phyloP scores from a whole-genome alignment of 306 rosid genomes.

The Vigna trinervia region DNA sequence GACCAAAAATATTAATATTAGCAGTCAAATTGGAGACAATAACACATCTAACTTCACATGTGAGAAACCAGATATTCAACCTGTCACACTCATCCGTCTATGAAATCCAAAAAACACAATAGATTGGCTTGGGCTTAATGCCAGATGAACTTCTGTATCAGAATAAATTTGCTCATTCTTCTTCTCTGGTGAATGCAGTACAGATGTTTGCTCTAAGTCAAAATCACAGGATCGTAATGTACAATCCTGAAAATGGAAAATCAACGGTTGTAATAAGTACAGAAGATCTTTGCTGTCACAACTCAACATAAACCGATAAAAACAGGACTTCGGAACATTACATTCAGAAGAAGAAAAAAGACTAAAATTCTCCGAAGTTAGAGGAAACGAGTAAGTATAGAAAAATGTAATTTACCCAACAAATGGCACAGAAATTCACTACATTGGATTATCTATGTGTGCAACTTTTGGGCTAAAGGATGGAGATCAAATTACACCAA shows the following conservation, averaged over 20 bases:
- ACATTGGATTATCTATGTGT: neutral
- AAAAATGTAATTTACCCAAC: conserved; percentile 18
- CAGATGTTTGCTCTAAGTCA: conserved; percentile 95
- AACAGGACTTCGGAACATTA: conserved; percentile 3
- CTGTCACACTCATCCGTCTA: conserved; percentile 96
- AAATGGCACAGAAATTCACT: conserved; percentile 5
- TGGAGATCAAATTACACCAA: too few species aligned
- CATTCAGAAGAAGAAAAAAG: conserved; percentile 12
- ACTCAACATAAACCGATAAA: conserved; percentile 29
- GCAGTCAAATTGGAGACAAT: conserved; percentile 28
- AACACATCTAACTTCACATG: conserved; percentile 5
- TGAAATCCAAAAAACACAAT: conserved; percentile 95
- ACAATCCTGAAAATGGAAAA: conserved; percentile 76
- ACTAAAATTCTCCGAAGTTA: neutral
- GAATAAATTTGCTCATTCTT: conserved; percentile 79
- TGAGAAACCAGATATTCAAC: conserved; percentile 51
- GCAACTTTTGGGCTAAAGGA: conserved; percentile 22
- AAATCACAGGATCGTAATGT: conserved; percentile 96
- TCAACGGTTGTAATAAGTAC: conserved; percentile 27
- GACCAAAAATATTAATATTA: conserved; percentile 26
- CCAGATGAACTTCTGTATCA: conserved; percentile 93
- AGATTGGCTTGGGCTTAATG: conserved; percentile 87
- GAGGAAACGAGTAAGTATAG: conserved; percentile 13
- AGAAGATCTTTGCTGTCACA: conserved; percentile 37
- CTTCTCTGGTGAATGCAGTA: conserved; percentile 95